Conservation (phyloP, 192 early-diverging fungal species). For the Podila epigama region DNA sequence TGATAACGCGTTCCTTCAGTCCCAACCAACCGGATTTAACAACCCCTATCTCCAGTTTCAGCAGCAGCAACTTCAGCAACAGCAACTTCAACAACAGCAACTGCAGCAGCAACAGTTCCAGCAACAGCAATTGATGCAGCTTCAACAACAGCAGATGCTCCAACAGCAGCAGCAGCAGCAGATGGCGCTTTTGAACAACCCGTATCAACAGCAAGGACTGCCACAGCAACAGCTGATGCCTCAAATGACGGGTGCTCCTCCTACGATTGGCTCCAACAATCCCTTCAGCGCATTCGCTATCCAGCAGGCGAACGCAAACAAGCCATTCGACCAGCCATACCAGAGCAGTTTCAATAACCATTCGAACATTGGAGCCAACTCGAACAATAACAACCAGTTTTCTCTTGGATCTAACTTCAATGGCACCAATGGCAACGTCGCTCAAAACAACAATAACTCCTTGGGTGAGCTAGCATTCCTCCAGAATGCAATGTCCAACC, state of each 20-base stretch:
- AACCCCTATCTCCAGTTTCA: slow-evolving; percentile 34
- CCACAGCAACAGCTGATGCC: slow-evolving; percentile 35
- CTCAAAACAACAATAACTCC: slow-evolving; percentile 26
- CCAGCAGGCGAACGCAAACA: slow-evolving; percentile 24
- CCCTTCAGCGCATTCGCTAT: slow-evolving; percentile 48
- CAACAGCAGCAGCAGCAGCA: slow-evolving; percentile 36
- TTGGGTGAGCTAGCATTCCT: slow-evolving; percentile 36
- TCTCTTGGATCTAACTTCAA: too few relatives aligned
- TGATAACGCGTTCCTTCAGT: slow-evolving; percentile 5
- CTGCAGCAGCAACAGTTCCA: slow-evolving; percentile 16
- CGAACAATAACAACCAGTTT: slow-evolving; percentile 19
- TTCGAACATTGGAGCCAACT: slow-evolving; percentile 5
- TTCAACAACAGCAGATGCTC: slow-evolving; percentile 52
- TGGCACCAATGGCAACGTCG: slow-evolving; percentile 7
- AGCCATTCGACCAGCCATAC: slow-evolving; percentile 29
- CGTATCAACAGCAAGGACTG: slow-evolving; percentile 45
- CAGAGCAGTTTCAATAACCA: not conserved
- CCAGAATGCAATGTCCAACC: slow-evolving; percentile 15
- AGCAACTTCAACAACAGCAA: slow-evolving; percentile 46
- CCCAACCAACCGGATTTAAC: slow-evolving; percentile 15
- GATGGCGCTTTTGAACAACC: slow-evolving; percentile 36
- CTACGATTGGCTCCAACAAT: slow-evolving; percentile 55
- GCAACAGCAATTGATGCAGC: slow-evolving; percentile 24
- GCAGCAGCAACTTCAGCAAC: slow-evolving; percentile 38
- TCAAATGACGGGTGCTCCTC: slow-evolving; percentile 35